phyloP scores from a whole-genome alignment of 805 yeast genomes.

The Blastobotrys terrestris region DNA sequence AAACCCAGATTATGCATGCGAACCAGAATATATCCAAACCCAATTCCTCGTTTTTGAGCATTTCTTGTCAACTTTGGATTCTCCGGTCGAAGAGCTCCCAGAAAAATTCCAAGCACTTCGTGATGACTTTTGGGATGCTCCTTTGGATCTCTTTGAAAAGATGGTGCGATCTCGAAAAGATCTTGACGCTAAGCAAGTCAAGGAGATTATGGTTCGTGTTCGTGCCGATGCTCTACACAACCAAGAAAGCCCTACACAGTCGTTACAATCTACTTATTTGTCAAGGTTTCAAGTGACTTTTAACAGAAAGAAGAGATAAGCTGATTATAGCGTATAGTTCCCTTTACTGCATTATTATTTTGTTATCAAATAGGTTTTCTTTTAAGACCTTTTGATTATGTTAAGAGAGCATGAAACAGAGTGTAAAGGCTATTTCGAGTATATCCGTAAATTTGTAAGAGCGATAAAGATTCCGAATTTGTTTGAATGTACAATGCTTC shows the following conservation, averaged over 20 bases:
- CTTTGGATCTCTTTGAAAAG: conserved; percentile 60
- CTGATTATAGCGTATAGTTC: neutral
- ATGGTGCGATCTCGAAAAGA: conserved; percentile 44
- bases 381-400: no score
- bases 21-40: conserved; percentile 34
- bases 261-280: conserved; percentile 13
- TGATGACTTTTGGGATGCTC: conserved; percentile 67
- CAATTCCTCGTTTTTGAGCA: conserved; percentile 56
- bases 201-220: conserved; percentile 30
- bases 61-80: conserved; percentile 49
- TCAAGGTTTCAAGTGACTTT: conserved; percentile 7
- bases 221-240: conserved; percentile 18
- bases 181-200: conserved; percentile 28
- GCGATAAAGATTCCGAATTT: no score
- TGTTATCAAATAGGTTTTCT: neutral
- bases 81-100: conserved; percentile 40
- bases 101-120: conserved; percentile 57
- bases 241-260: conserved; percentile 11
- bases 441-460: no score
- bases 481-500: no score
- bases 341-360: no score
- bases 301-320: neutral
- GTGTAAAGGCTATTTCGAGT: no score
- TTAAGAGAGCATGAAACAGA: no score
- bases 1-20: conserved; percentile 29